Evolutionary conservation across 148 eudicot genomes (phyloP).

Genomic region (Talinum fruticosum): DNA sequence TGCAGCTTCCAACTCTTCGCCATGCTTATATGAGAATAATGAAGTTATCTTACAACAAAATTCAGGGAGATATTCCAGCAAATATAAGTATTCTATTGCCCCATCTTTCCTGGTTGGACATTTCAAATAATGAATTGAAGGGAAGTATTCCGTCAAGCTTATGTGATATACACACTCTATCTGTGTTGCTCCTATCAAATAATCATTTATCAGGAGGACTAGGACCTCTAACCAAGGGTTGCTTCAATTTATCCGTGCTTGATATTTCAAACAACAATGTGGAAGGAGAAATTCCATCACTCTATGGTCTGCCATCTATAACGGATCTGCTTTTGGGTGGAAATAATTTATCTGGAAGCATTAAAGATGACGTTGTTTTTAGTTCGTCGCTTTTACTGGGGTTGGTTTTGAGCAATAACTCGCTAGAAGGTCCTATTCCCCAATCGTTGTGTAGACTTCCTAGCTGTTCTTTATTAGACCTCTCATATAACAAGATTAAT

Average conservation of each 20-base stretch:
- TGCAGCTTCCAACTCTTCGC: background rate
- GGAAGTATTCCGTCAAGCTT: background rate
- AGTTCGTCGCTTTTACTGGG: background rate
- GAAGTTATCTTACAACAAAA: background rate
- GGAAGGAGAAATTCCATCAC: too few species aligned
- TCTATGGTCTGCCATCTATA: too few species aligned
- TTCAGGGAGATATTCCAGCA: background rate
- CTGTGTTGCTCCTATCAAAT: background rate
- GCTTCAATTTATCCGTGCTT: background rate
- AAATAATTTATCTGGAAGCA: background rate
- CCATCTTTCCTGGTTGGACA: background rate
- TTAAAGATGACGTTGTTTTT: background rate
- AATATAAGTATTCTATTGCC: background rate
- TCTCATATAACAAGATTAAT: background rate
- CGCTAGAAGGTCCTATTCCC: background rate
- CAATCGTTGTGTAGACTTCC: background rate
- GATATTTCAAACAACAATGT: background rate
- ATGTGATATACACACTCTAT: background rate
- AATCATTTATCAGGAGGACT: conserved; percentile 1
- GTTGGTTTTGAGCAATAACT: background rate
- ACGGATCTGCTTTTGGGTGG: background rate
- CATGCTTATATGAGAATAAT: background rate
- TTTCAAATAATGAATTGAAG: background rate
- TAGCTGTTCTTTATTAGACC: background rate
- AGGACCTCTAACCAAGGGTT: background rate